Evolutionary conservation across 2,329 filamentous ascomycete genomes (phyloP).

Genomic region (Aspergillus candidus): DNA sequence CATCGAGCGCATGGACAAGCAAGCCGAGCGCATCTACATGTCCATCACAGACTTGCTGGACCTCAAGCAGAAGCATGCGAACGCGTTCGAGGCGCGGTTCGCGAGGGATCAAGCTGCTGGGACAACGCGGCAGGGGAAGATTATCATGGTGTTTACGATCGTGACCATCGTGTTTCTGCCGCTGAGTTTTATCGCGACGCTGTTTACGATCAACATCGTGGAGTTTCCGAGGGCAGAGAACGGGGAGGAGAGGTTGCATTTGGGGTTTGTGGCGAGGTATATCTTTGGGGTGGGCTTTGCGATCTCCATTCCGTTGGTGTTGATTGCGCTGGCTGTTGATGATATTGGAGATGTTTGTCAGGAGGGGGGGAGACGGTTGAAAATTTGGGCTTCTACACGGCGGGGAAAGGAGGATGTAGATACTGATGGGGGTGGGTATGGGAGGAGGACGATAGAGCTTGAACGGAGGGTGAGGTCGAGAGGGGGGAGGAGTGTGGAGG

Average conservation of each 20-base stretch:
- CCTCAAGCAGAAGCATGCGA: conserved; percentile 64
- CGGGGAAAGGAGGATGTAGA: neutral
- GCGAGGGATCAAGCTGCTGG: conserved; percentile 54
- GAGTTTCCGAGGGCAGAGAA: conserved; percentile 39
- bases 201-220: conserved; percentile 51
- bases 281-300: conserved; percentile 52
- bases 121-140: conserved; percentile 53
- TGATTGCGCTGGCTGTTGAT: conserved; percentile 43
- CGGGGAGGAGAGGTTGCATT: conserved; percentile 33
- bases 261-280: conserved; percentile 50
- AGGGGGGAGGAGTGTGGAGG: conserved; percentile 17
- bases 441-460: neutral
- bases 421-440: neutral
- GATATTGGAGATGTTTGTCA: conserved; percentile 32
- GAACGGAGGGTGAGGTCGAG: conserved; percentile 8
- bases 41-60: conserved; percentile 59
- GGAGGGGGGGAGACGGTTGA: conserved; percentile 7
- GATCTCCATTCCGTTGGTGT: conserved; percentile 47
- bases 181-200: conserved; percentile 49
- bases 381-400: conserved; percentile 1
- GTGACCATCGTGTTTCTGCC: conserved; percentile 55
- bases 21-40: conserved; percentile 55
- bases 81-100: conserved; percentile 59
- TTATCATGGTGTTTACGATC: conserved; percentile 55
- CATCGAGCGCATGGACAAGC: conserved; percentile 58